phyloP scores from a whole-genome alignment of 345 rosid species.

The Schrenkiella parvula region DNA sequence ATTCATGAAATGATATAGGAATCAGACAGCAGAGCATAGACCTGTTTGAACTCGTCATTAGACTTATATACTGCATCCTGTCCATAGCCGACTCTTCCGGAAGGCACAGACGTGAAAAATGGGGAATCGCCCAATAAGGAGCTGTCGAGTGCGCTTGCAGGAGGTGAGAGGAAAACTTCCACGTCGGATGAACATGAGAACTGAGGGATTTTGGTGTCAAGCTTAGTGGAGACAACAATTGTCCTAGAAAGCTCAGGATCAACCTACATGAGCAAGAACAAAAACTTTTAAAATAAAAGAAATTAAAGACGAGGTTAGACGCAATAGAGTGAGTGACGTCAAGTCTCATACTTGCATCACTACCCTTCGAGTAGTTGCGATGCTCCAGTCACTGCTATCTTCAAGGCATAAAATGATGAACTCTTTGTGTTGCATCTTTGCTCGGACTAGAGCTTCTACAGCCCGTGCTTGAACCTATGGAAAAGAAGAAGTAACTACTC shows the following conservation, averaged over 20 bases:
- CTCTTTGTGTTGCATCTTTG: conserved; percentile 95
- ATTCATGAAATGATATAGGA: conserved; percentile 2
- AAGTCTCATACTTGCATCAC: conserved; percentile 80
- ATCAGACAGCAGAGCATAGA: conserved; percentile 26
- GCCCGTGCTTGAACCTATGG: conserved; percentile 85
- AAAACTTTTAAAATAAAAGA: conserved; percentile 3
- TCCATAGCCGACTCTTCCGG: conserved; percentile 85
- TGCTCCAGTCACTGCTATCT: conserved; percentile 95
- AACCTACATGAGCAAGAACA: conserved; percentile 45
- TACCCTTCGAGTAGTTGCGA: conserved; percentile 81
- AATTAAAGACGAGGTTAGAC: not conserved
- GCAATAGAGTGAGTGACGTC: not conserved
- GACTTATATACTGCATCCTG: conserved; percentile 72
- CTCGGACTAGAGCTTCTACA: conserved; percentile 81
- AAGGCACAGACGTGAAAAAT: conserved; percentile 94
- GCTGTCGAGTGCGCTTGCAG: conserved; percentile 79
- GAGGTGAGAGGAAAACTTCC: conserved; percentile 91
- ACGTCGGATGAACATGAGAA: conserved; percentile 86
- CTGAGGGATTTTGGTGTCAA: conserved; percentile 91
- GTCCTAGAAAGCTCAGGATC: conserved; percentile 97
- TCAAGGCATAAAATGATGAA: conserved; percentile 93
- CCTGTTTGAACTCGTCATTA: conserved; percentile 92
- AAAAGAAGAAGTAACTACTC: conserved; percentile 13
- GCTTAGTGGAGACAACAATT: conserved; percentile 84
- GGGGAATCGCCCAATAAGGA: conserved; percentile 84